Conservation (phyloP, 2,329 filamentous ascomycete genomes). For the Trichophaea hybrida region DNA sequence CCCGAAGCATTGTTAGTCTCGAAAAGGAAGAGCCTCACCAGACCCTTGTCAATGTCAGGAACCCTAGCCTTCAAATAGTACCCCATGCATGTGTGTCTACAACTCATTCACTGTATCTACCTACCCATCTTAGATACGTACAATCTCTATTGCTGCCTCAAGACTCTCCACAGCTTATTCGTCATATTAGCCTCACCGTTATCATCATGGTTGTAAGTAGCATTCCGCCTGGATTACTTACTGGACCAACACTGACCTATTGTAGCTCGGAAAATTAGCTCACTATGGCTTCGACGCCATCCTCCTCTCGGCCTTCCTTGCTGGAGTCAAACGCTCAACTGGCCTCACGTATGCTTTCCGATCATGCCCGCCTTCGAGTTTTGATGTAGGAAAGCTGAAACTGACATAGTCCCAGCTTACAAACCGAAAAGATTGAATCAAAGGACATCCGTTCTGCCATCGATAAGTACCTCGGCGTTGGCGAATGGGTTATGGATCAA, state of each 20-base stretch:
- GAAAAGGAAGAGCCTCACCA: too few species aligned
- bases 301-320: conserved; percentile 88
- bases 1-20: too few species aligned
- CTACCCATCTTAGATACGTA: too few species aligned
- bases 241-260: conserved; percentile 18
- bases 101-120: too few species aligned
- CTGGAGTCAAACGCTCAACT: conserved; percentile 92
- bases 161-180: not conserved
- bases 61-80: too few species aligned
- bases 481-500: conserved; percentile 97
- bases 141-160: not conserved
- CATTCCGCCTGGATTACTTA: not conserved
- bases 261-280: conserved; percentile 72
- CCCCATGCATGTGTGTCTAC: too few species aligned
- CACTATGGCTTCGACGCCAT: conserved; percentile 96
- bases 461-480: conserved; percentile 79
- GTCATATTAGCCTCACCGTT: not conserved
- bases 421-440: conserved; percentile 67
- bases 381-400: conserved; percentile 16
- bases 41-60: too few species aligned
- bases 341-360: conserved; percentile 74
- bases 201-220: conserved; percentile 2
- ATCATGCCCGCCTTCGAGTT: conserved; percentile 14
- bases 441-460: conserved; percentile 70
- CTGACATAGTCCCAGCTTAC: conserved; percentile 43